Conservation (phyloP, 1,139 yeast genomes). For the Sugiyamaella grinbergsii region DNA sequence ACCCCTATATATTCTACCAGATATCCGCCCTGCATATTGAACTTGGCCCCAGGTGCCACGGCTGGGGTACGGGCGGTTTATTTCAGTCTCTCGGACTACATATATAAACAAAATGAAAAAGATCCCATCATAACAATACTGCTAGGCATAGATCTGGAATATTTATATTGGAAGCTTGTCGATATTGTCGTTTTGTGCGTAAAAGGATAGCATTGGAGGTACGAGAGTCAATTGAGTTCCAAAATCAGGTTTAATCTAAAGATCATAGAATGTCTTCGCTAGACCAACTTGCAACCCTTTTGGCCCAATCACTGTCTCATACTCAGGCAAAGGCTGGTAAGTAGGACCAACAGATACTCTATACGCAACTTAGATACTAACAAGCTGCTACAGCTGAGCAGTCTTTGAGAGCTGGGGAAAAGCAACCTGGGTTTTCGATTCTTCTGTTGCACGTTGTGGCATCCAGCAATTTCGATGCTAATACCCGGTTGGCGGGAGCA, state of each 20-base stretch:
- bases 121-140: background rate
- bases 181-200: background rate
- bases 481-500: conserved; percentile 84
- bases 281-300: conserved; percentile 28
- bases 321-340: conserved; percentile 31
- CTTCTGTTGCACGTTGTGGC: conserved; percentile 79
- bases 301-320: conserved; percentile 31
- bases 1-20: background rate
- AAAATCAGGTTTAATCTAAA: background rate
- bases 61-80: background rate
- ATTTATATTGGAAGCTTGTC: background rate
- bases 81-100: conserved; percentile 7
- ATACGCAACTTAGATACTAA: too few species aligned
- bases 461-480: conserved; percentile 52
- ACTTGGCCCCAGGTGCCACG: background rate
- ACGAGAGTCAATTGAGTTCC: background rate
- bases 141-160: background rate
- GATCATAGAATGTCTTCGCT: background rate
- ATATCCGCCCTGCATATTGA: background rate
- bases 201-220: too few species aligned
- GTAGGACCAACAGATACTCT: conserved; percentile 19
- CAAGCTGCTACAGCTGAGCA: conserved; percentile 40
- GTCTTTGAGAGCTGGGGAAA: conserved; percentile 59
- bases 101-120: conserved; percentile 4
- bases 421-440: conserved; percentile 70